These are phyloP conservation scores for Fragilaria crotonensis DNA, from an alignment of 108 stramenopile genomes.

Conservation along the genomic window DNA sequence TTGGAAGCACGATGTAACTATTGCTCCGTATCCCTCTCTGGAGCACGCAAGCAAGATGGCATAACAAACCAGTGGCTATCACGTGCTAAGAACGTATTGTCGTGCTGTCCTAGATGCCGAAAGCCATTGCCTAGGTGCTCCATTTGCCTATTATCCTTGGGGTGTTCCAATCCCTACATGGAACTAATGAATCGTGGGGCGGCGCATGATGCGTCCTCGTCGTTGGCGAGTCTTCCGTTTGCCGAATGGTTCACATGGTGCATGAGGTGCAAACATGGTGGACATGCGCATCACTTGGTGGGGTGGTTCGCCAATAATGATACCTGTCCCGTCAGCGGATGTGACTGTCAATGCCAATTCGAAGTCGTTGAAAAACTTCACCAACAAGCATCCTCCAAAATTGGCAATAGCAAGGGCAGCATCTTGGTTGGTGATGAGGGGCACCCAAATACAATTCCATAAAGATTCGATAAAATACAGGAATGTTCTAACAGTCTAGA, in stretches of 20 bases:
- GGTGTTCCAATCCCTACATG: slow-evolving; percentile 82
- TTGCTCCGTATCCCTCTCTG: slow-evolving; percentile 62
- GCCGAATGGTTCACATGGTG: slow-evolving; percentile 91
- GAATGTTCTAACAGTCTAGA: too few species aligned
- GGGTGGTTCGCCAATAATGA: slow-evolving; percentile 83
- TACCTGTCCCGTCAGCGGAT: slow-evolving; percentile 81
- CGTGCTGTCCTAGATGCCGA: slow-evolving; percentile 84
- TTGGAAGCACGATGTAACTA: slow-evolving; percentile 79
- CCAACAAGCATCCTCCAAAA: too few species aligned
- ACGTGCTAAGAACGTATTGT: slow-evolving; percentile 60
- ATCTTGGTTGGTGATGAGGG: too few species aligned
- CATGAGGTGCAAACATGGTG: slow-evolving; percentile 81
- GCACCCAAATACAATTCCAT: too few species aligned
- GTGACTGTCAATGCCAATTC: slow-evolving; percentile 82
- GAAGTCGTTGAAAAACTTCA: slow-evolving; percentile 69
- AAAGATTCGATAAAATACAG: too few species aligned
- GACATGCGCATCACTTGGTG: slow-evolving; percentile 76
- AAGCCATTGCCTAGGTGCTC: slow-evolving; percentile 83
- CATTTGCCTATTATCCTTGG: slow-evolving; percentile 77
- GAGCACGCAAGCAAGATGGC: slow-evolving; percentile 46
- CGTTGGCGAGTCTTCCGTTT: slow-evolving; percentile 60
- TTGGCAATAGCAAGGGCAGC: too few species aligned
- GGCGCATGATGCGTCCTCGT: slow-evolving; percentile 10
- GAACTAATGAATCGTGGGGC: slow-evolving; percentile 49
- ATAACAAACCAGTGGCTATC: slow-evolving; percentile 67